Percentiles rank a stretch among this genome's conserved stretches.
Evolutionary conservation across 129 eudicot species (phyloP).

Genomic region (Pseudognaphalium luteoalbum): DNA sequence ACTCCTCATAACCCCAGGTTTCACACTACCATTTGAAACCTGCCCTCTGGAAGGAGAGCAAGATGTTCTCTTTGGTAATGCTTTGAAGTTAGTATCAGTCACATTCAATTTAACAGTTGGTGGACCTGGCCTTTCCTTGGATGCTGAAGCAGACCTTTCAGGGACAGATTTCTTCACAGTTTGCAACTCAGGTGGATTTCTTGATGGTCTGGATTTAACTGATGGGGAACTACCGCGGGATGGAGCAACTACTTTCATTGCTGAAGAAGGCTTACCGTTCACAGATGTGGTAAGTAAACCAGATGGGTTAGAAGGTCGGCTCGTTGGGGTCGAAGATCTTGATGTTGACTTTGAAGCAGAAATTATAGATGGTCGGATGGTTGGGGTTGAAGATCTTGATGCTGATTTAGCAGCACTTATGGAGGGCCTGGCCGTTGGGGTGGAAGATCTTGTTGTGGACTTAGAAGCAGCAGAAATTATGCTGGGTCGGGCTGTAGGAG

Average conservation of each 20-base stretch:
- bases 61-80: slow-evolving; percentile 49
- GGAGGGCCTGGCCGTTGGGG: slow-evolving; percentile 49
- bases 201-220: slow-evolving; percentile 51
- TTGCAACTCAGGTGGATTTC: slow-evolving; percentile 43
- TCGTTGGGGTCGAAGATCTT: slow-evolving; percentile 60
- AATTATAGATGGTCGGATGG: slow-evolving; percentile 31
- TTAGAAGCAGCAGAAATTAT: slow-evolving; percentile 33
- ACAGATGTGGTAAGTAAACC: slow-evolving; percentile 32
- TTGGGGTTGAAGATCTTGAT: slow-evolving; percentile 58
- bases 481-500: slow-evolving; percentile 39
- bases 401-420: slow-evolving; percentile 33
- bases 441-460: slow-evolving; percentile 54
- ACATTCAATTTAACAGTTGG: slow-evolving; percentile 32
- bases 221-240: slow-evolving; percentile 59
- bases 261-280: slow-evolving; percentile 45
- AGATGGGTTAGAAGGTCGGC: slow-evolving; percentile 33
- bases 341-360: slow-evolving; percentile 43
- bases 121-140: slow-evolving; percentile 52
- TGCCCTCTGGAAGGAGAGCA: slow-evolving; percentile 60
- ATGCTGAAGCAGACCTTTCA: slow-evolving; percentile 59
- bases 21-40: slow-evolving; percentile 41
- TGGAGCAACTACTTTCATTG: slow-evolving; percentile 38
- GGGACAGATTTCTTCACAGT: slow-evolving; percentile 40
- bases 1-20: slow-evolving; percentile 39
- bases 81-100: slow-evolving; percentile 32